Conservation (phyloP, 345 rosid genomes). For the Bruguiera parviflora region DNA sequence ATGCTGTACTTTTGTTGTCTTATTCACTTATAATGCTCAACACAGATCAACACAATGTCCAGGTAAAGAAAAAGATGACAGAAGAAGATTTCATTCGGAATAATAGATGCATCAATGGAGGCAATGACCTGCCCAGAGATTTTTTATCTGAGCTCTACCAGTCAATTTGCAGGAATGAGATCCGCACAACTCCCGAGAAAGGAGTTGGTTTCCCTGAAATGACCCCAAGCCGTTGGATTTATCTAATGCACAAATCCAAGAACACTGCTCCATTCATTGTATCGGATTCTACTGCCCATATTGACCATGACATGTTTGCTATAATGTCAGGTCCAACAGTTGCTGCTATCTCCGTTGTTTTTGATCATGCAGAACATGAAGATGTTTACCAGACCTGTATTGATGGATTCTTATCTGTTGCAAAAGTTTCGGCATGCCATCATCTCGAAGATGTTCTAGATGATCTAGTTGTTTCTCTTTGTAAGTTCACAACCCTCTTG, state of each 20-base stretch:
- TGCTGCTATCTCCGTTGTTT: conserved; percentile 74
- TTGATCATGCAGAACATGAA: conserved; percentile 68
- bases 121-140: conserved; percentile 67
- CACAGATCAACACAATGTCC: conserved; percentile 72
- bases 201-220: conserved; percentile 51
- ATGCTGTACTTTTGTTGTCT: conserved; percentile 69
- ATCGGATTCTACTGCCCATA: conserved; percentile 45
- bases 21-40: conserved; percentile 71
- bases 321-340: conserved; percentile 58
- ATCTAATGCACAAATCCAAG: conserved; percentile 59
- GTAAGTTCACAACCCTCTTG: conserved; percentile 58
- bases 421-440: conserved; percentile 58
- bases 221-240: conserved; percentile 65
- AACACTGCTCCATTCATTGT: conserved; percentile 49
- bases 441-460: conserved; percentile 54
- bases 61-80: conserved; percentile 78
- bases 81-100: conserved; percentile 73
- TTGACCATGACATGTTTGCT: conserved; percentile 64
- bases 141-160: conserved; percentile 60
- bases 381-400: conserved; percentile 55
- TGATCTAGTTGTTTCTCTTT: conserved; percentile 64
- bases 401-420: conserved; percentile 67
- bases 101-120: conserved; percentile 64
- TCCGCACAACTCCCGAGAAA: conserved; percentile 65
- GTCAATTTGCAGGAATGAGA: conserved; percentile 67